Evolutionary conservation across 352 stramenopile genomes (phyloP).

Genomic region (Pythium phragmiticola): DNA sequence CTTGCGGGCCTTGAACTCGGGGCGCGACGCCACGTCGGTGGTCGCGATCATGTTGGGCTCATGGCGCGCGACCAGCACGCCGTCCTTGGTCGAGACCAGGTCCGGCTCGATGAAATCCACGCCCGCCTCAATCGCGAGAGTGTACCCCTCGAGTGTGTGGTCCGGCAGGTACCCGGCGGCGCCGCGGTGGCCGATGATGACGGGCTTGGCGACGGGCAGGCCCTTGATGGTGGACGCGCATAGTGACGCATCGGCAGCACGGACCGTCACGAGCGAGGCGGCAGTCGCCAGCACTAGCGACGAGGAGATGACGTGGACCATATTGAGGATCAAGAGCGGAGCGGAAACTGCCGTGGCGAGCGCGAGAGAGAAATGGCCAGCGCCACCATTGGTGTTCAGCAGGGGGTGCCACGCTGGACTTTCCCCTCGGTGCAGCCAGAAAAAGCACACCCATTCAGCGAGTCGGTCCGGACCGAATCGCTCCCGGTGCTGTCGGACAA

Average conservation of each 20-base stretch:
- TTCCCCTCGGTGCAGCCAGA: too few species aligned
- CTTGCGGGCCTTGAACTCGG: slow-evolving; percentile 68
- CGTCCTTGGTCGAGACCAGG: slow-evolving; percentile 86
- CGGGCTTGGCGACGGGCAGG: not conserved
- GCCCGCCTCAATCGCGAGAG: slow-evolving; percentile 84
- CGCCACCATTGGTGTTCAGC: too few species aligned
- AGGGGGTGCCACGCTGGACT: too few species aligned
- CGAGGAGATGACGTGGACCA: not conserved
- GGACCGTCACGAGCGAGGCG: not conserved
- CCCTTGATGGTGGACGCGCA: not conserved
- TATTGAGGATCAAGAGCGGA: not conserved
- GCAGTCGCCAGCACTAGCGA: not conserved
- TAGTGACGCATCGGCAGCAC: not conserved
- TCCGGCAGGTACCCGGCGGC: slow-evolving; percentile 89
- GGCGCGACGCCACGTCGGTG: slow-evolving; percentile 79
- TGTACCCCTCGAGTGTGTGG: slow-evolving; percentile 88
- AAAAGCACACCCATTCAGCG: too few species aligned
- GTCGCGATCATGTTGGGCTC: slow-evolving; percentile 88
- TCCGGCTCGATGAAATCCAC: slow-evolving; percentile 92
- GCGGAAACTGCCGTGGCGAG: too few species aligned
- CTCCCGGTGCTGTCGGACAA: too few species aligned
- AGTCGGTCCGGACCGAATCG: too few species aligned
- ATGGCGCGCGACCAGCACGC: slow-evolving; percentile 82
- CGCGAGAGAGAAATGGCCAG: too few species aligned
- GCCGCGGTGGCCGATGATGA: slow-evolving; percentile 80